A percentile compares a stretch with the other conserved stretches of the same genome.
These are phyloP conservation scores for Stromatinia cepivora DNA, from an alignment of 2,329 filamentous ascomycete genomes.

Conservation along the genomic window DNA sequence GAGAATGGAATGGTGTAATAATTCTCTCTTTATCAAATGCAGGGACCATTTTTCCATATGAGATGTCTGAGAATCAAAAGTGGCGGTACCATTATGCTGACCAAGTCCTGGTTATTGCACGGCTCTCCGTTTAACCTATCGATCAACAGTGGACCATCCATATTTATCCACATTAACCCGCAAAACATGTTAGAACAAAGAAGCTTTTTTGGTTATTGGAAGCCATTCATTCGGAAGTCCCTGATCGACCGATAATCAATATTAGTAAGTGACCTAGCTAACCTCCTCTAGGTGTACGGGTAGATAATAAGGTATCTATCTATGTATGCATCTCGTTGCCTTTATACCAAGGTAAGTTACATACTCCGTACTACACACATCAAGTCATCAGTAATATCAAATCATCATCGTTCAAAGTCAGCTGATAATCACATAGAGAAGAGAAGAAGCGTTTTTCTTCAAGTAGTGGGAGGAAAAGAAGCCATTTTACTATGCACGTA, in stretches of 20 bases:
- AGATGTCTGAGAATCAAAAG: not conserved
- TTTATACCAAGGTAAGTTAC: no score
- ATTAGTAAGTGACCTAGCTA: no score
- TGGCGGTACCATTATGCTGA: slow-evolving; percentile 3
- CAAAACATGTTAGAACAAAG: not conserved
- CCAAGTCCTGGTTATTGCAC: not conserved
- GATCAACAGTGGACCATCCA: not conserved
- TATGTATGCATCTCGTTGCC: no score
- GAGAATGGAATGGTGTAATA: not conserved
- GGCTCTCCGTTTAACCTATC: not conserved
- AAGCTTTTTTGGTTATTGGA: no score
- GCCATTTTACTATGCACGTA: not conserved
- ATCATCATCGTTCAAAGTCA: not conserved
- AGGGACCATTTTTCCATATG: not conserved
- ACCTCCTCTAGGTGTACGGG: no score
- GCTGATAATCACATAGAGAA: not conserved
- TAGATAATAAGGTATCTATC: no score
- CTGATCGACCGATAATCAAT: no score
- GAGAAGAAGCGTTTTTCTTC: not conserved
- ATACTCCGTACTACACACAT: no score
- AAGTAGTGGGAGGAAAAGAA: not conserved
- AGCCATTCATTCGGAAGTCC: no score
- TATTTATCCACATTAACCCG: not conserved
- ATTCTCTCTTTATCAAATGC: not conserved
- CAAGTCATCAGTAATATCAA: not conserved